phyloP scores from a whole-genome alignment of 2,329 filamentous ascomycete genomes.

The Pyricularia pennisetigena region DNA sequence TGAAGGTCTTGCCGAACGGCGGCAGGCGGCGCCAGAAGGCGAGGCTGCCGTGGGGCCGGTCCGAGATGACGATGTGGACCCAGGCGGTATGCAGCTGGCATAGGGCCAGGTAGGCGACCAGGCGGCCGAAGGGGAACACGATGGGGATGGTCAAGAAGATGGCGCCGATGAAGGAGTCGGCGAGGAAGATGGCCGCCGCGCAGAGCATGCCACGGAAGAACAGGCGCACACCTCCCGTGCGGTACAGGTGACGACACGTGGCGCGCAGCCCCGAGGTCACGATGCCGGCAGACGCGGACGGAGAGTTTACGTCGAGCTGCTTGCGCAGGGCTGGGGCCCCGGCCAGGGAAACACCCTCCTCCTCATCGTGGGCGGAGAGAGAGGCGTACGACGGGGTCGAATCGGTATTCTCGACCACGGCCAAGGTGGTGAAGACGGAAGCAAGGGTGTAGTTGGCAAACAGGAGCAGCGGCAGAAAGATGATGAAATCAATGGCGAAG shows the following conservation, averaged over 20 bases:
- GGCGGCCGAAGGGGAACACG: conserved; percentile 26
- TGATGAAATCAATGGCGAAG: conserved; percentile 24
- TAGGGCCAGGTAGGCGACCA: conserved; percentile 49
- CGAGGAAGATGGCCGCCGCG: conserved; percentile 27
- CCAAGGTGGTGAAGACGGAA: conserved; percentile 40
- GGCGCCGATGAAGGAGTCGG: conserved; percentile 24
- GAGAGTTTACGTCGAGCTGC: conserved; percentile 20
- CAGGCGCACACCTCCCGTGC: conserved; percentile 52
- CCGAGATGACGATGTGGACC: conserved; percentile 79
- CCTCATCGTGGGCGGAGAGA: conserved; percentile 25
- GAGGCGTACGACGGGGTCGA: conserved; percentile 42
- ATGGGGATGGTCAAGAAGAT: conserved; percentile 21
- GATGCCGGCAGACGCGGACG: conserved; percentile 14
- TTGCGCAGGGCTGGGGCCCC: conserved; percentile 13
- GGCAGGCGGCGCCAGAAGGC: conserved; percentile 63
- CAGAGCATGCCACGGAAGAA: conserved; percentile 60
- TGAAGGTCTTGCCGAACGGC: conserved; percentile 50
- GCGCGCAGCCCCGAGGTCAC: conserved; percentile 41
- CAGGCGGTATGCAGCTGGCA: conserved; percentile 65
- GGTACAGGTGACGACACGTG: conserved; percentile 44
- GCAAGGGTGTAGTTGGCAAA: conserved; percentile 35
- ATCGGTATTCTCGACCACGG: conserved; percentile 48
- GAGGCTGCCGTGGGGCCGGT: conserved; percentile 42
- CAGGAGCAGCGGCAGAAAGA: conserved; percentile 35
- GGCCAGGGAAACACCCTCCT: conserved; percentile 22